Evolutionary conservation across 2,329 filamentous ascomycete species (phyloP), one percentile per base, ranked within the genome.

Genomic region (Clonostachys rhizophaga): DNA sequence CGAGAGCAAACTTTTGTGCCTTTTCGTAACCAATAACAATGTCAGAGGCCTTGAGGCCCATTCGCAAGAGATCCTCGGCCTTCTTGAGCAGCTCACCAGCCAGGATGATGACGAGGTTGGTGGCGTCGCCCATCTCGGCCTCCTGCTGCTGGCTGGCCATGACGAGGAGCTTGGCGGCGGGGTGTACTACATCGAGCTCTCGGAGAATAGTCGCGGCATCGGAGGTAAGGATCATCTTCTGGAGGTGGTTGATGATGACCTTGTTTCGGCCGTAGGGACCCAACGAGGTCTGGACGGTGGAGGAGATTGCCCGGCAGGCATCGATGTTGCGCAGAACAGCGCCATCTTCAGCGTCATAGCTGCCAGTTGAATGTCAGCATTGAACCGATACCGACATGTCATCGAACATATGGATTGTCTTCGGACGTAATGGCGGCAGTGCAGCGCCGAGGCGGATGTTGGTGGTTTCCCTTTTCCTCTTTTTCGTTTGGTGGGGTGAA

Each of bases 131-230:
- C 89, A 99, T 96, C 81, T 99, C 94, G 40, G 91, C 84, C 70
- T 99, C 95, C 72, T 99, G 95, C 74, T 99, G 94, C 71, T 99
- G 94, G 68, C 88, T 92, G 51, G 94, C 92, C 95, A 99, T 99
- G 59, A 99, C 94, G 46, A 99, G 76, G 54, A 99, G 79, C 75
- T 99, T 99, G 45, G 94, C 95, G 49, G 94, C 94, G 52, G 95
- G 94, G 75, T 99, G 94, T 48, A 99, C 91, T 53, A 99, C 94
- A 63, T 99, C 94, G 68, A 99, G 84, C 75, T 99, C 95, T 63
- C 91, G 87, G 58, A 99, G 81, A 65, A 99, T 99, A 40, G 94
- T 97, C 55, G 94, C 94, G 55, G 94, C 94, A 65, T 99, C 94
- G 51, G 91, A 97, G 58, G 95, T 99, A 55, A 99, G 79, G 60